phyloP scores from a whole-genome alignment of 352 stramenopile genomes.

The Pythium plurisporium region DNA sequence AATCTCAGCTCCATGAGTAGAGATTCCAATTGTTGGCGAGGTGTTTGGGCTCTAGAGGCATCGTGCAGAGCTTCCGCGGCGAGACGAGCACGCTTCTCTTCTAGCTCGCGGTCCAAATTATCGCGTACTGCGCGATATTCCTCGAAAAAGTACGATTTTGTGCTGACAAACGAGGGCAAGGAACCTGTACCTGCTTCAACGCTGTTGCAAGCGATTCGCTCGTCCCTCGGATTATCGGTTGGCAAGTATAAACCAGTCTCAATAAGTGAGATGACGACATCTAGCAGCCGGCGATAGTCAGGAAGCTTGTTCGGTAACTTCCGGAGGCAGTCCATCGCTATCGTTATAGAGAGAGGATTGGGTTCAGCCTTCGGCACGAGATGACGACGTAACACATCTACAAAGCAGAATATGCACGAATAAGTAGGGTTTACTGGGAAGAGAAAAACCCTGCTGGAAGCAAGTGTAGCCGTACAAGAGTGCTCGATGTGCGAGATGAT shows the following conservation, averaged over 20 bases:
- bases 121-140: slow-evolving; percentile 26
- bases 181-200: no score
- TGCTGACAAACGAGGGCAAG: not conserved
- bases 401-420: not conserved
- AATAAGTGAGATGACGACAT: slow-evolving; percentile 45
- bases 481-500: slow-evolving; percentile 60
- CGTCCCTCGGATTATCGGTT: not conserved
- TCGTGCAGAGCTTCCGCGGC: slow-evolving; percentile 11
- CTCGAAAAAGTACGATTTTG: slow-evolving; percentile 45
- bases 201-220: no score
- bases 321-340: slow-evolving; percentile 70
- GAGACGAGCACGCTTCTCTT: slow-evolving; percentile 1
- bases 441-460: not conserved
- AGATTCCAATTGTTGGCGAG: slow-evolving; percentile 27
- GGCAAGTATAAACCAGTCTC: slow-evolving; percentile 44
- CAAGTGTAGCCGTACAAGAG: slow-evolving; percentile 51
- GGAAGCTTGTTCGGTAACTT: slow-evolving; percentile 50
- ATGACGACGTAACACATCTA: slow-evolving; percentile 59
- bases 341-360: slow-evolving; percentile 45
- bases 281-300: slow-evolving; percentile 55
- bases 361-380: slow-evolving; percentile 40
- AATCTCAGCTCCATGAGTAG: slow-evolving; percentile 27
- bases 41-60: not conserved
- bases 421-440: not conserved
- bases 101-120: slow-evolving; percentile 6